A percentile compares a stretch with the other conserved stretches of the same genome.
phyloP scores from a whole-genome alignment of 805 yeast species.

The Starmerella stellata region DNA sequence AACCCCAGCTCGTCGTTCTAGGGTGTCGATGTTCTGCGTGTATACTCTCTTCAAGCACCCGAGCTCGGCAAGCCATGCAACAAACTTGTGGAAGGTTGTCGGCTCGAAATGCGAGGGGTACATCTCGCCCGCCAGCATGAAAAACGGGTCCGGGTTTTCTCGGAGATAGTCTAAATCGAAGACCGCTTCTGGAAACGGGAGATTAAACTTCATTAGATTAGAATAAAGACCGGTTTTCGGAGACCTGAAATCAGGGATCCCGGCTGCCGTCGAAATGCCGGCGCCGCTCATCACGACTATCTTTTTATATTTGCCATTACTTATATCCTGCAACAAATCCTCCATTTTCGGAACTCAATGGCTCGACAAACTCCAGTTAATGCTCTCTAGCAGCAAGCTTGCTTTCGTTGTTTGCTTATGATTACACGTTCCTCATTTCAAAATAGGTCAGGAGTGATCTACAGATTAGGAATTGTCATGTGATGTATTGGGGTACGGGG shows the following conservation, averaged over 20 bases:
- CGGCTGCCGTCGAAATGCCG: slow-evolving; percentile 83
- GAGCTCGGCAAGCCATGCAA: slow-evolving; percentile 49
- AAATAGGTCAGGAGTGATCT: too few species aligned
- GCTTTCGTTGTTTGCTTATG: too few species aligned
- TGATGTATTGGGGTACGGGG: too few species aligned
- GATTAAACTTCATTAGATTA: slow-evolving; percentile 45
- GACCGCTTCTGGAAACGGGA: slow-evolving; percentile 91
- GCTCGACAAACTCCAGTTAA: too few species aligned
- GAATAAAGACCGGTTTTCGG: slow-evolving; percentile 70
- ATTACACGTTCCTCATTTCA: too few species aligned
- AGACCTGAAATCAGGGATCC: slow-evolving; percentile 87
- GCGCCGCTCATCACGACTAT: slow-evolving; percentile 48
- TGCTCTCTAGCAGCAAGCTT: too few species aligned
- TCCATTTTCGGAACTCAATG: background rate
- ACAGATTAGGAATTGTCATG: too few species aligned
- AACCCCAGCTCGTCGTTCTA: slow-evolving; percentile 74
- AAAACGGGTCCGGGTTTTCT: slow-evolving; percentile 66
- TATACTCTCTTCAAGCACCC: slow-evolving; percentile 49
- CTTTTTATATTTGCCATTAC: slow-evolving; percentile 14
- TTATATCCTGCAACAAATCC: slow-evolving; percentile 10
- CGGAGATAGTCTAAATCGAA: slow-evolving; percentile 73
- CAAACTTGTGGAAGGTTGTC: slow-evolving; percentile 59
- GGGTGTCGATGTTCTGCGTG: slow-evolving; percentile 85
- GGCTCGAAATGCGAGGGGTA: slow-evolving; percentile 81
- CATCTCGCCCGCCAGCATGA: slow-evolving; percentile 62